These are phyloP conservation scores for Spathaspora girioi DNA, from an alignment of 805 yeast species.

Conservation along the genomic window DNA sequence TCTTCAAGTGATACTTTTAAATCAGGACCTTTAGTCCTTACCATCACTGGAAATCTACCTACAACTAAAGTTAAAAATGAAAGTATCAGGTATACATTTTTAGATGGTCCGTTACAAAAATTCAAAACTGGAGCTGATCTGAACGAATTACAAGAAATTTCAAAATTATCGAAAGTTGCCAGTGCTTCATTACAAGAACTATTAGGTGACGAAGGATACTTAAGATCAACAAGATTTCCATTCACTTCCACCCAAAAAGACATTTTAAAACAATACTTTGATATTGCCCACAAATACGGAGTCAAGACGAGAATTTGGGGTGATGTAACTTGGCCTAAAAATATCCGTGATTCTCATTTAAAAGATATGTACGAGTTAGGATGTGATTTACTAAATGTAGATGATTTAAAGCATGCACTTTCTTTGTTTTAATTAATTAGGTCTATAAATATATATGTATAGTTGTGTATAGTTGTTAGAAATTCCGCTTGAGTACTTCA, in stretches of 20 bases:
- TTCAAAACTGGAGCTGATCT: constrained; percentile 20
- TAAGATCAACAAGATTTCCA: constrained; percentile 10
- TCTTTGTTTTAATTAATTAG: constrained; percentile 11
- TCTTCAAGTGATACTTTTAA: constrained; percentile 24
- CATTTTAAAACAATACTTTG: constrained; percentile 22
- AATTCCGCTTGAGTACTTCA: constrained; percentile 51
- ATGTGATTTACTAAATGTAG: constrained; percentile 60
- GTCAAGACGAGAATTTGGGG: constrained; percentile 69
- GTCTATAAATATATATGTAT: constrained; percentile 1
- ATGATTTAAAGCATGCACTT: constrained; percentile 47
- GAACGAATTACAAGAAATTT: constrained; percentile 18
- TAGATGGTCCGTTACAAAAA: constrained; percentile 49
- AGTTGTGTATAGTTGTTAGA: no score
- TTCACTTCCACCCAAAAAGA: constrained; percentile 30
- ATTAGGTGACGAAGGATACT: constrained; percentile 17
- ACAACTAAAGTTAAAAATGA: constrained; percentile 25
- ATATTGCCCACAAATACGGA: constrained; percentile 46
- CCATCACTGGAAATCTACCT: constrained; percentile 68
- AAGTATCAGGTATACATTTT: constrained; percentile 36
- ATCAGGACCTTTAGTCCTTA: constrained; percentile 56
- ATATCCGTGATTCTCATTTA: constrained; percentile 45
- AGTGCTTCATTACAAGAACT: constrained; percentile 39
- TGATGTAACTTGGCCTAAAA: constrained; percentile 62
- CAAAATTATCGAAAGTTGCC: constrained; percentile 34
- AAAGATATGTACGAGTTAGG: constrained; percentile 43